Percentiles rank a stretch among this genome's conserved stretches.
Conservation (phyloP, 176 grass and related monocot species). For the Tillandsia leiboldiana region DNA sequence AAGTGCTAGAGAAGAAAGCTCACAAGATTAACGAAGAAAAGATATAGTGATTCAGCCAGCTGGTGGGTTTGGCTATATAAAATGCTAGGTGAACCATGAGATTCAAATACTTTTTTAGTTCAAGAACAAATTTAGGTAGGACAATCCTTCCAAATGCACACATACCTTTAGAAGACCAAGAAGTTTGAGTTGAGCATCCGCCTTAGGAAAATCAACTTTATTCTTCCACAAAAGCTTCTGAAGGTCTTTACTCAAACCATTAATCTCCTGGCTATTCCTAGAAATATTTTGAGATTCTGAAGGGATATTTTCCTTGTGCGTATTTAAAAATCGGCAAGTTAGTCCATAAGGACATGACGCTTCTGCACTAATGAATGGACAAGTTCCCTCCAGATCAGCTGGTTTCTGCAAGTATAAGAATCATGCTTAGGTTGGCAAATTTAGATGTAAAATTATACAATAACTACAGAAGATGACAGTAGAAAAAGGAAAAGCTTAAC, state of each 20-base stretch:
- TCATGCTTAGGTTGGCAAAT: background rate
- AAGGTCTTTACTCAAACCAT: conserved; percentile 67
- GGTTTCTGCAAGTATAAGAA: conserved; percentile 48
- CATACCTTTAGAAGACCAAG: conserved; percentile 88
- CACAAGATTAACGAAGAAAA: background rate
- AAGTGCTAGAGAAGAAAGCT: background rate
- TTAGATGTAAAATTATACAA: background rate
- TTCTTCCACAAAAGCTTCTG: conserved; percentile 93
- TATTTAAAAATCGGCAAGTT: conserved; percentile 60
- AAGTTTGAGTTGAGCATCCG: conserved; percentile 69
- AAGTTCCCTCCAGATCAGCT: conserved; percentile 71
- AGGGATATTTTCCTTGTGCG: conserved; percentile 39
- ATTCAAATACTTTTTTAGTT: conserved; percentile 1
- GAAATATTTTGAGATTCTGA: conserved; percentile 21
- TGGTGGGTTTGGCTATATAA: background rate
- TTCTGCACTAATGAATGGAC: conserved; percentile 48
- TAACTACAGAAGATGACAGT: background rate
- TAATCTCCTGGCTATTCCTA: conserved; percentile 41
- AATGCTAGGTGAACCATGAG: background rate
- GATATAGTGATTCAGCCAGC: background rate
- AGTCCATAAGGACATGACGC: conserved; percentile 70
- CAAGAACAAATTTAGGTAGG: background rate
- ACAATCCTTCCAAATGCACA: background rate
- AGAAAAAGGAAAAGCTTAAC: background rate
- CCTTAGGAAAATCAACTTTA: conserved; percentile 80